Percentiles rank a stretch among this genome's conserved stretches.
Conservation (phyloP, 805 yeast genomes). For the Scheffersomyces stipitis region DNA sequence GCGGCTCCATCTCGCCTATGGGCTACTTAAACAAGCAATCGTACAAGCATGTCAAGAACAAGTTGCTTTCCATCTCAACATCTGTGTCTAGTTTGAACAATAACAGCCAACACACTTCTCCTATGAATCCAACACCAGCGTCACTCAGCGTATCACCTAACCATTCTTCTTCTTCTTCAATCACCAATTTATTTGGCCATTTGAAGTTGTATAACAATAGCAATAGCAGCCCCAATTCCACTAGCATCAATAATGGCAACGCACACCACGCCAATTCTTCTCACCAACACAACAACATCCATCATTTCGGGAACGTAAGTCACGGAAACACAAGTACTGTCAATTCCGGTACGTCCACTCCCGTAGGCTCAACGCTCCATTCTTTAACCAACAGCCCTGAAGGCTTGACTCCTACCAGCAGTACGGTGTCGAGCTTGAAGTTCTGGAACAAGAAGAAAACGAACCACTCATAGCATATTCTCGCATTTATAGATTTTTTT, state of each 20-base stretch:
- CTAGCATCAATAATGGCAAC: background rate
- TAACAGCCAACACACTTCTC: too few relatives aligned
- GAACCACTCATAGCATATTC: background rate
- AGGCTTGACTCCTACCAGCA: background rate
- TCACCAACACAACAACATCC: background rate
- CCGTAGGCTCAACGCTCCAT: slow-evolving; percentile 1
- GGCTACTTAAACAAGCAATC: background rate
- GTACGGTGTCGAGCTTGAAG: slow-evolving; percentile 7
- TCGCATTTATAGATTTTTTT: background rate
- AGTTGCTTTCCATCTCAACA: slow-evolving; percentile 6
- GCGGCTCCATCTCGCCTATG: background rate
- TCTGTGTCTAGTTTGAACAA: background rate
- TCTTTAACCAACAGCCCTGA: slow-evolving; percentile 1
- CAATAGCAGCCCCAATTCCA: slow-evolving; percentile 2
- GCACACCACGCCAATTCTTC: background rate
- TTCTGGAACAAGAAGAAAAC: slow-evolving; percentile 20
- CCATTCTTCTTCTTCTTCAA: slow-evolving; percentile 11
- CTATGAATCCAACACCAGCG: too few relatives aligned
- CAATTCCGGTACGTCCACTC: background rate
- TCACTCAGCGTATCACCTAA: too few relatives aligned
- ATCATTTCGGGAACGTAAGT: background rate
- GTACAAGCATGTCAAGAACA: slow-evolving; percentile 3
- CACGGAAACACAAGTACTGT: slow-evolving; percentile 1
- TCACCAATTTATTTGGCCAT: slow-evolving; percentile 14
- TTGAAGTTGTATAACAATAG: slow-evolving; percentile 11